Evolutionary conservation across 768 basidiomycete genomes (phyloP).

Genomic region (Infundibulicybe gibba): DNA sequence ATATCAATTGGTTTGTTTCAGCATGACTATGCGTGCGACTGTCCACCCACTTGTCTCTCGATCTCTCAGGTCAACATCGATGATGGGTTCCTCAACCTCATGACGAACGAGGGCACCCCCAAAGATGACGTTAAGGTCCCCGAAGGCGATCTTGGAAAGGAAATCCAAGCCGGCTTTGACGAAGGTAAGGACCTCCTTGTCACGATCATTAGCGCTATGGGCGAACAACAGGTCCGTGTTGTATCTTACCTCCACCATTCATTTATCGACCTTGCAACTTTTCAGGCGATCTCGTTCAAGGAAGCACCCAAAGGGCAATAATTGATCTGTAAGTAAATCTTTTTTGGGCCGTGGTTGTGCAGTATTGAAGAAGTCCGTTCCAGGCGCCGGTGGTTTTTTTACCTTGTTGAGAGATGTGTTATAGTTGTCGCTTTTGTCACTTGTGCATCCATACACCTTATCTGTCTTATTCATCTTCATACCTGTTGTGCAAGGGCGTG

Average conservation of each 20-base stretch:
- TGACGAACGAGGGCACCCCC: constrained; percentile 71
- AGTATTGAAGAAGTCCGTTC: background rate
- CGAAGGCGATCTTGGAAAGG: constrained; percentile 73
- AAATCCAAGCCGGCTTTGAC: constrained; percentile 72
- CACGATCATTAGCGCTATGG: constrained; percentile 88
- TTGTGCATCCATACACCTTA: too few relatives aligned
- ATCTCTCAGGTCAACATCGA: constrained; percentile 74
- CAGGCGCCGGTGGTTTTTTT: constrained; percentile 8
- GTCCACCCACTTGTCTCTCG: constrained; percentile 2
- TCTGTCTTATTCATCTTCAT: too few relatives aligned
- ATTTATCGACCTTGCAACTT: constrained; percentile 4
- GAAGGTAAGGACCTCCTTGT: constrained; percentile 85
- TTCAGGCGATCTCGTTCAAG: constrained; percentile 79
- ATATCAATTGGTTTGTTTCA: constrained; percentile 74
- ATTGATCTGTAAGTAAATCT: constrained; percentile 16
- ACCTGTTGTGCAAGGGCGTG: too few relatives aligned
- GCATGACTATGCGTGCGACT: constrained; percentile 5
- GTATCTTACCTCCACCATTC: background rate
- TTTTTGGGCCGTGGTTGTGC: too few relatives aligned
- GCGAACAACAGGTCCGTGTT: constrained; percentile 71
- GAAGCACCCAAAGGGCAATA: constrained; percentile 70
- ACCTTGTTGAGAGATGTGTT: too few relatives aligned
- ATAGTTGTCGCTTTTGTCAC: too few relatives aligned
- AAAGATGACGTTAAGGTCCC: constrained; percentile 97
- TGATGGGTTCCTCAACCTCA: constrained; percentile 93